A percentile compares a stretch with the other conserved stretches of the same genome.
These are phyloP conservation scores for Alternaria ventricosa DNA, from an alignment of 2,329 filamentous ascomycete genomes.

Conservation along the genomic window DNA sequence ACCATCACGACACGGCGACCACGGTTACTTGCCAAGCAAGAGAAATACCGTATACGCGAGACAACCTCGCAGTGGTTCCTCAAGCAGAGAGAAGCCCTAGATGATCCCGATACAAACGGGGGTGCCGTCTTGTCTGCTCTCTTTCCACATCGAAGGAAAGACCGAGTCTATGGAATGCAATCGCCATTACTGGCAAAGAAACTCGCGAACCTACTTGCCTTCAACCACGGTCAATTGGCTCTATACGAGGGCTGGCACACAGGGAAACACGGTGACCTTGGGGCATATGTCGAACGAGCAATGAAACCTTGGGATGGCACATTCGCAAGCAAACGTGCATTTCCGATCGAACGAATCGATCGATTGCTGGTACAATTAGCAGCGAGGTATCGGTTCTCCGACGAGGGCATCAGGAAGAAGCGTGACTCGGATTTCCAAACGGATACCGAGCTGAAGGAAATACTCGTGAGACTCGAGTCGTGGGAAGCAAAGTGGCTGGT, in stretches of 20 bases:
- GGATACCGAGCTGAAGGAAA: slow-evolving; percentile 33
- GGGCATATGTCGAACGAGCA: slow-evolving; percentile 71
- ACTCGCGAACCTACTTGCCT: slow-evolving; percentile 69
- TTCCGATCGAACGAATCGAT: slow-evolving; percentile 77
- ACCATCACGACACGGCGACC: slow-evolving; percentile 52
- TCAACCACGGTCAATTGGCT: slow-evolving; percentile 66
- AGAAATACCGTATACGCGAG: slow-evolving; percentile 37
- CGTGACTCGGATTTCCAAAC: slow-evolving; percentile 27
- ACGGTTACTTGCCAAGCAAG: slow-evolving; percentile 43
- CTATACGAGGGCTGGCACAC: slow-evolving; percentile 69
- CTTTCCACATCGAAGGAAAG: slow-evolving; percentile 75
- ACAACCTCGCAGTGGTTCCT: slow-evolving; percentile 72
- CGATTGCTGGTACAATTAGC: slow-evolving; percentile 69
- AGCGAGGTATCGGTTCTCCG: slow-evolving; percentile 73
- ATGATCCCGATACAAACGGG: slow-evolving; percentile 63
- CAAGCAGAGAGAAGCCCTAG: slow-evolving; percentile 64
- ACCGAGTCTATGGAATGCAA: slow-evolving; percentile 78
- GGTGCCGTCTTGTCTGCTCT: slow-evolving; percentile 76
- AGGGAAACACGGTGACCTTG: slow-evolving; percentile 70
- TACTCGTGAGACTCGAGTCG: slow-evolving; percentile 58
- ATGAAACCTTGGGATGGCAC: slow-evolving; percentile 63
- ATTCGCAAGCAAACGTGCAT: slow-evolving; percentile 39
- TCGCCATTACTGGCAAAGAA: slow-evolving; percentile 67
- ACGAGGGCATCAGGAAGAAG: slow-evolving; percentile 54
- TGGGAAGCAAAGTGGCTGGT: slow-evolving; percentile 88